Conservation (phyloP, 2,329 filamentous ascomycete species). For the Chaetomium strumarium region DNA sequence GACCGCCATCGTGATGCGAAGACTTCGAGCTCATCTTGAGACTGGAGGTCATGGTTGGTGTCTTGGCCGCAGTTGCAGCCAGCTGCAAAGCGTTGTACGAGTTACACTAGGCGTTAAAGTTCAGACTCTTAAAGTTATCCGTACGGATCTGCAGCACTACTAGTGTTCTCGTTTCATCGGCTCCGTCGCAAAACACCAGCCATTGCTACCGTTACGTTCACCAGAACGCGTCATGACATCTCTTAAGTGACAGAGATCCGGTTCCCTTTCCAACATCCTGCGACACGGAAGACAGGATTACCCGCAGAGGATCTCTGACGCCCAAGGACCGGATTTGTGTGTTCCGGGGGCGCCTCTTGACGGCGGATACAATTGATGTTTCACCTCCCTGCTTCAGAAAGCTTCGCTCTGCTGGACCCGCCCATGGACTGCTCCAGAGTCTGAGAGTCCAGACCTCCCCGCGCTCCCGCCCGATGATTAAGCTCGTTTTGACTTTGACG, state of each 20-base stretch:
- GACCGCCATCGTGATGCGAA: no score
- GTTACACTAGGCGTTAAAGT: no score
- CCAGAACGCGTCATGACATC: no score
- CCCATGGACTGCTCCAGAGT: constrained; percentile 8
- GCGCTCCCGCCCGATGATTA: constrained; percentile 5
- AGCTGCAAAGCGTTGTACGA: background rate
- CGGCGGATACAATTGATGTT: constrained; percentile 19
- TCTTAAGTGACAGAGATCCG: no score
- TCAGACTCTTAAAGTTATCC: no score
- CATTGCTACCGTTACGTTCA: no score
- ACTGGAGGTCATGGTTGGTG: no score
- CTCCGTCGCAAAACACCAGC: background rate
- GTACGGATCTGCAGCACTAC: no score
- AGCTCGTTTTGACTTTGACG: constrained; percentile 3
- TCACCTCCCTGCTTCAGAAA: constrained; percentile 21
- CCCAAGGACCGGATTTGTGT: constrained; percentile 13
- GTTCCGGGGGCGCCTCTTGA: constrained; percentile 15
- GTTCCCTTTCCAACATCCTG: constrained; percentile 1
- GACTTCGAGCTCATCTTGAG: no score
- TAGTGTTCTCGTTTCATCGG: constrained; percentile 8
- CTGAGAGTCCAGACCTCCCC: background rate
- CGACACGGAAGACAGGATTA: constrained; percentile 10
- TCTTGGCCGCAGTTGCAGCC: background rate
- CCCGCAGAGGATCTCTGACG: constrained; percentile 13
- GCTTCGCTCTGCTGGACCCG: constrained; percentile 12